Conservation (phyloP, 768 basidiomycete genomes). For the Hypholoma sublateritium region DNA sequence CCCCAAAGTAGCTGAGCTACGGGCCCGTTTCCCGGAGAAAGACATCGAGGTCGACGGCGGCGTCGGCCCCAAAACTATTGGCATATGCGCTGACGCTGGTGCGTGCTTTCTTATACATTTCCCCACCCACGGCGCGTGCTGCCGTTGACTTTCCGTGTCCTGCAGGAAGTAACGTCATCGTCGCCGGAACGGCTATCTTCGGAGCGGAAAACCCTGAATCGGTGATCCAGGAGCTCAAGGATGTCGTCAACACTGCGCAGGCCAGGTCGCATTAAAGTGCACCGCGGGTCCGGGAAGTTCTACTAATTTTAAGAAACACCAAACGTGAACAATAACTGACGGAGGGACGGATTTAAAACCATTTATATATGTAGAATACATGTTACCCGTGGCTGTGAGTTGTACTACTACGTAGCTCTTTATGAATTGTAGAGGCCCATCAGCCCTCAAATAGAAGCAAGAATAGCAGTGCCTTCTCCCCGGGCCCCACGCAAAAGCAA, state of each 20-base stretch:
- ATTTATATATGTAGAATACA: constrained; percentile 13
- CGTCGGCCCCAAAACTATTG: constrained; percentile 89
- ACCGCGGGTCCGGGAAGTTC: background rate
- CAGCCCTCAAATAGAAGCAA: no score
- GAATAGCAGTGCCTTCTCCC: no score
- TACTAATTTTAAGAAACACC: background rate
- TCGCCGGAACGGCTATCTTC: constrained; percentile 96
- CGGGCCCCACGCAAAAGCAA: no score
- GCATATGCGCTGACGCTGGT: constrained; percentile 89
- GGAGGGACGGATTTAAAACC: constrained; percentile 8
- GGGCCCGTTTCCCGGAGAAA: constrained; percentile 86
- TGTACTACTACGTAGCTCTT: constrained; percentile 9
- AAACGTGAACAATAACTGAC: constrained; percentile 1
- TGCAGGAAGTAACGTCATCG: constrained; percentile 94
- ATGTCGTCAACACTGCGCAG: constrained; percentile 68
- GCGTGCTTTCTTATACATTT: constrained; percentile 10
- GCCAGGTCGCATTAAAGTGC: constrained; percentile 21
- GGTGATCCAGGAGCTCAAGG: constrained; percentile 74
- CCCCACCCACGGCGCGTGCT: background rate
- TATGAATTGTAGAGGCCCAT: background rate
- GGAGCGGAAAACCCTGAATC: constrained; percentile 72
- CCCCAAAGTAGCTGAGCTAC: constrained; percentile 89
- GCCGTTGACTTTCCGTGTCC: background rate
- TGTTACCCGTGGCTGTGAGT: constrained; percentile 5
- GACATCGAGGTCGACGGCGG: constrained; percentile 99